Percentiles rank a stretch among this genome's conserved stretches.
Evolutionary conservation across 2,329 filamentous ascomycete species (phyloP).

Genomic region (Anisogramma anomala): DNA sequence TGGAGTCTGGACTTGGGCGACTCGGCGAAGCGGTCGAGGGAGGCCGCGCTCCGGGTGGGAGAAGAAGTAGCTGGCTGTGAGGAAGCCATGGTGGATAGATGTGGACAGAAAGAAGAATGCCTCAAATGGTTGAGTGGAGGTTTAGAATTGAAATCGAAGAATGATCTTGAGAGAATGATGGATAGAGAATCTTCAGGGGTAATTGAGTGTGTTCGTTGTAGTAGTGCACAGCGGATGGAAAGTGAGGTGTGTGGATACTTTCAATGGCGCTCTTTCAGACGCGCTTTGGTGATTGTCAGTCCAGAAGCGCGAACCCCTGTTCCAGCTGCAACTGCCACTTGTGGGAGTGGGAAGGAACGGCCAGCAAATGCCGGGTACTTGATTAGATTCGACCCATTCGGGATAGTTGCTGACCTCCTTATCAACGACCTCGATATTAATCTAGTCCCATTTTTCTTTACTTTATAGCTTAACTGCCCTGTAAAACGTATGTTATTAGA

Average conservation of each 20-base stretch:
- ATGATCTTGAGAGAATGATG: neutral
- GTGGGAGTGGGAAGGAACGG: too few species aligned
- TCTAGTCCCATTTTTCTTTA: neutral
- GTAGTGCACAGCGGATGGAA: neutral
- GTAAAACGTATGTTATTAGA: neutral
- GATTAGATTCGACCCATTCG: too few species aligned
- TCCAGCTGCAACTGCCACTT: too few species aligned
- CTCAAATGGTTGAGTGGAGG: too few species aligned
- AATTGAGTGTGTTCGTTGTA: neutral
- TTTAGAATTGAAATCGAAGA: neutral
- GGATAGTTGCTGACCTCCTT: too few species aligned
- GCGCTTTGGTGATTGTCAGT: conserved; percentile 1
- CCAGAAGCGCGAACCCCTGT: conserved; percentile 4
- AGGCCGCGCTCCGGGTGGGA: conserved; percentile 28
- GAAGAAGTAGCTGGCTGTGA: conserved; percentile 35
- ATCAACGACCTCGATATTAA: neutral
- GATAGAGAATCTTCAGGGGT: conserved; percentile 1
- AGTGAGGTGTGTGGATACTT: too few species aligned
- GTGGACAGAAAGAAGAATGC: neutral
- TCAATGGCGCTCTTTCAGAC: neutral
- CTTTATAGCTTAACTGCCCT: neutral
- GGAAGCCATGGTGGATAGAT: conserved; percentile 34
- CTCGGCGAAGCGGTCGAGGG: conserved; percentile 33
- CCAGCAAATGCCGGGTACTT: too few species aligned
- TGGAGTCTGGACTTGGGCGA: conserved; percentile 45